Conservation (phyloP, 345 rosid genomes). For the Durio zibethinus region DNA sequence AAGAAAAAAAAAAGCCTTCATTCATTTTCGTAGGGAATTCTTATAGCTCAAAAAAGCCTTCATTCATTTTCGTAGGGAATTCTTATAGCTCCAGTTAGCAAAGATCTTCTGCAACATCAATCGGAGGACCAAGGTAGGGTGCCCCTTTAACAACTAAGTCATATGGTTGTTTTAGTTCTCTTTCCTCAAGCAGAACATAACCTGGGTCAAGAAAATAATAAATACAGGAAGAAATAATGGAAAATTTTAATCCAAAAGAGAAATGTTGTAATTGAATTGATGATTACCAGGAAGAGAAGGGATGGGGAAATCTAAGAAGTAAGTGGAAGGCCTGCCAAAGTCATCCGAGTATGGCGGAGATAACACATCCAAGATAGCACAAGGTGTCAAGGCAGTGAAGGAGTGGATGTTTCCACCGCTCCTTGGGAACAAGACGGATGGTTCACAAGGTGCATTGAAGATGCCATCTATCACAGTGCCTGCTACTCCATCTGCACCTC, state of each 20-base stretch:
- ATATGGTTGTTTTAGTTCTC: constrained; percentile 30
- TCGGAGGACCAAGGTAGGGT: constrained; percentile 35
- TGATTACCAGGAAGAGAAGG: constrained; percentile 34
- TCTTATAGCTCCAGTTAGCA: background rate
- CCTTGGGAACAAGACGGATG: constrained; percentile 38
- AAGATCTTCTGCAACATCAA: constrained; percentile 7
- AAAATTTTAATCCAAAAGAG: background rate
- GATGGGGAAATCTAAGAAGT: constrained; percentile 33
- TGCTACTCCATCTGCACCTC: constrained; percentile 40
- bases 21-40: background rate
- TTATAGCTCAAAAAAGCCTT: background rate
- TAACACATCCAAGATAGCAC: constrained; percentile 47
- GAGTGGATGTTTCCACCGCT: constrained; percentile 51
- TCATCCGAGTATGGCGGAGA: constrained; percentile 52
- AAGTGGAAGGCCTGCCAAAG: constrained; percentile 40
- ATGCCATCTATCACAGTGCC: constrained; percentile 28
- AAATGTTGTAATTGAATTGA: background rate
- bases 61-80: background rate
- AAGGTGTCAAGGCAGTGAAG: constrained; percentile 49
- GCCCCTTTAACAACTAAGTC: constrained; percentile 37
- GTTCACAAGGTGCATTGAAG: constrained; percentile 31
- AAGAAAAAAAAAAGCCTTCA: background rate
- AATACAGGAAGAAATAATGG: background rate
- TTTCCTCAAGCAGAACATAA: constrained; percentile 35
- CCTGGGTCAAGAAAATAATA: constrained; percentile 20